These are phyloP conservation scores for Aspergillus homomorphus DNA, from an alignment of 495 filamentous ascomycete species.

Conservation along the genomic window DNA sequence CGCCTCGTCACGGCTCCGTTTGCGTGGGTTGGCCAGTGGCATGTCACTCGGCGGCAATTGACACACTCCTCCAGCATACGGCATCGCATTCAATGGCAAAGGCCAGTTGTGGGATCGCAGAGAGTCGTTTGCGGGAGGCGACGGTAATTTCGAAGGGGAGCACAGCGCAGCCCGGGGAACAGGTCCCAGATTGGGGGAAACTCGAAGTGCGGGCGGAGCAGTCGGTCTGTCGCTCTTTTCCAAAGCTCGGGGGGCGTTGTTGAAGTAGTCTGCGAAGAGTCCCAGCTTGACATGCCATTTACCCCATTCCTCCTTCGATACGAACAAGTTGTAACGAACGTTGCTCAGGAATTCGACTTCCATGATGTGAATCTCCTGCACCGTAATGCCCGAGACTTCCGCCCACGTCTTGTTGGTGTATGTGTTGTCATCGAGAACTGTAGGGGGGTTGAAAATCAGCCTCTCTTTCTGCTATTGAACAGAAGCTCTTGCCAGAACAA, in stretches of 20 bases:
- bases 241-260: constrained; percentile 51
- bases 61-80: constrained; percentile 22
- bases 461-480: neutral
- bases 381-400: constrained; percentile 92
- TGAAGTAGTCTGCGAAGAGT: constrained; percentile 76
- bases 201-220: constrained; percentile 24
- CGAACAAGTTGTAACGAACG: constrained; percentile 89
- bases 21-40: constrained; percentile 50
- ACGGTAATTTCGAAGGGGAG: neutral
- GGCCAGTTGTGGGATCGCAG: constrained; percentile 34
- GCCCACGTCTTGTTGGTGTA: constrained; percentile 99
- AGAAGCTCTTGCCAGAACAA: constrained; percentile 5
- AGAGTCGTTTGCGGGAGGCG: constrained; percentile 36
- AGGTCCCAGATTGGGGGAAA: constrained; percentile 29
- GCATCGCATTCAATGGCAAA: constrained; percentile 23
- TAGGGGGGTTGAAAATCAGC: constrained; percentile 12
- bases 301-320: constrained; percentile 77
- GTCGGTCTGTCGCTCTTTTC: constrained; percentile 25
- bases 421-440: constrained; percentile 95
- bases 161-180: constrained; percentile 27
- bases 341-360: constrained; percentile 99
- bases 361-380: constrained; percentile 97
- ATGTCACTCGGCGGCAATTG: constrained; percentile 24
- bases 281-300: constrained; percentile 79
- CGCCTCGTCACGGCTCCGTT: constrained; percentile 69